phyloP scores from a whole-genome alignment of 2,329 filamentous ascomycete species.

The Fusarium bulbicola region DNA sequence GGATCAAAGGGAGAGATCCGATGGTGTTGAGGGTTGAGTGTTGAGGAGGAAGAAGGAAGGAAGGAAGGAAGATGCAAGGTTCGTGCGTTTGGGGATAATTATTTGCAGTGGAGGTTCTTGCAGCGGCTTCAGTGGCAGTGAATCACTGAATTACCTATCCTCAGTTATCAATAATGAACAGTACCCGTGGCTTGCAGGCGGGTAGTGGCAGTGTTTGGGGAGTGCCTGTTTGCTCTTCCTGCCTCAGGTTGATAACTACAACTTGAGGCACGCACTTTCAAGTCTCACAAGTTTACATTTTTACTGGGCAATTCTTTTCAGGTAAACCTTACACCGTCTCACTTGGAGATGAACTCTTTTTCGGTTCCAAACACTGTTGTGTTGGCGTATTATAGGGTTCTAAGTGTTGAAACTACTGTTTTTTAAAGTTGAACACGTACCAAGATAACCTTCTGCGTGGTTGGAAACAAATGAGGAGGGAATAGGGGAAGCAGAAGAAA shows the following conservation, averaged over 20 bases:
- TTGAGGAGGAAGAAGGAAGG: neutral
- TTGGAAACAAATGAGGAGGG: neutral
- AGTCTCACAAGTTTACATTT: neutral
- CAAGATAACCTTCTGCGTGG: neutral
- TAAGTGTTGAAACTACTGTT: neutral
- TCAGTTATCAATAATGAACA: neutral
- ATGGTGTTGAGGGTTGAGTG: conserved; percentile 4
- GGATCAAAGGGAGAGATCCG: neutral
- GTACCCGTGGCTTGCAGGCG: neutral
- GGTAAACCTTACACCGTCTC: neutral
- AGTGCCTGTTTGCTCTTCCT: neutral
- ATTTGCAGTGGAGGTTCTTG: neutral
- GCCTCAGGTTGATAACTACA: neutral
- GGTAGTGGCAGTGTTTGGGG: neutral
- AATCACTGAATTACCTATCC: conserved; percentile 7
- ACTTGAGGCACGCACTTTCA: neutral
- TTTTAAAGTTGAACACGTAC: too few relatives aligned
- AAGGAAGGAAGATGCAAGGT: neutral
- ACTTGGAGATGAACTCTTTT: neutral
- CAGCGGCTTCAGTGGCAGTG: neutral
- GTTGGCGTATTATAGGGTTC: neutral
- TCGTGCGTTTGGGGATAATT: neutral
- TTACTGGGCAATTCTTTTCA: neutral
- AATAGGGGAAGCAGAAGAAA: neutral
- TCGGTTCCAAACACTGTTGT: neutral